These are phyloP conservation scores for Eleusine coracana DNA, from an alignment of 176 grass and related monocot species.

Conservation along the genomic window DNA sequence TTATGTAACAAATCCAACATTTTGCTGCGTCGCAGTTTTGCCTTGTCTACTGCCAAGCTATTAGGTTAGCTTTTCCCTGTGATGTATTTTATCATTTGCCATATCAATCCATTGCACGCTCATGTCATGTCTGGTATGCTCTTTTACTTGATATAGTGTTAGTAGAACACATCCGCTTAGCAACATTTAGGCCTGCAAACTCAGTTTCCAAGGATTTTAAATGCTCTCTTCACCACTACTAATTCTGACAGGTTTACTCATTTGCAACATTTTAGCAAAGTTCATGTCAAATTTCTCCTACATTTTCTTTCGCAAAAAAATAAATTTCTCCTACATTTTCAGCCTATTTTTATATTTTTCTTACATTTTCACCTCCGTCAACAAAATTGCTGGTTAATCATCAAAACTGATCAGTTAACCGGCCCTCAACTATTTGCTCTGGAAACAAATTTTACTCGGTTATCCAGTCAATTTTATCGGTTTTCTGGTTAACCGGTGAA, in stretches of 20 bases:
- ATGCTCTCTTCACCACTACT: slow-evolving; percentile 3
- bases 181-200: slow-evolving; percentile 22
- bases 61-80: neutral
- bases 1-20: neutral
- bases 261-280: slow-evolving; percentile 44
- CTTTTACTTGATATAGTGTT: neutral
- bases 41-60: neutral
- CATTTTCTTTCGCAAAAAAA: no score
- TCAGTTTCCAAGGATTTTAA: slow-evolving; percentile 23
- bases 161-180: neutral
- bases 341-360: no score
- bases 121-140: neutral
- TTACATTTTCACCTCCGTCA: no score
- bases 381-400: no score
- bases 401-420: no score
- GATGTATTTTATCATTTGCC: neutral
- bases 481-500: no score
- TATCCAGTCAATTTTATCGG: no score
- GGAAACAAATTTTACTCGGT: no score
- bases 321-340: no score
- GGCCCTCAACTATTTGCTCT: no score
- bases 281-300: no score
- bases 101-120: neutral
- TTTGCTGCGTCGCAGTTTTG: neutral
- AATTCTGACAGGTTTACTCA: slow-evolving; percentile 28